A percentile compares a stretch with the other conserved stretches of the same genome.
Conservation (phyloP, 2,329 filamentous ascomycete species). For the Teratosphaeria gauchensis region DNA sequence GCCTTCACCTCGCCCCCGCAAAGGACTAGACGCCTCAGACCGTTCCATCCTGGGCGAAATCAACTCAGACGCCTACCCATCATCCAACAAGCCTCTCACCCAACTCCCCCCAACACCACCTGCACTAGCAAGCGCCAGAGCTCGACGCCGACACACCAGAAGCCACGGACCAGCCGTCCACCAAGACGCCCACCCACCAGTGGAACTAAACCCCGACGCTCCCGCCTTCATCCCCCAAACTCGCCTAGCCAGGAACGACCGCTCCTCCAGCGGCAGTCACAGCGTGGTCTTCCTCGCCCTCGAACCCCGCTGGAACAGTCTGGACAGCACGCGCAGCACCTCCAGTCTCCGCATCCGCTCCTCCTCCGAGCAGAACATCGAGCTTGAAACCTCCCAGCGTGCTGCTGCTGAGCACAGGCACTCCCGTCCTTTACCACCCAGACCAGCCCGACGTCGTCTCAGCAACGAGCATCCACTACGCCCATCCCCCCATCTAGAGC, state of each 20-base stretch:
- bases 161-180: conserved; percentile 1
- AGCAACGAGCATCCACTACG: conserved; percentile 9
- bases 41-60: not conserved
- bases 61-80: conserved; percentile 1
- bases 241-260: conserved; percentile 13
- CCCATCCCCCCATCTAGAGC: conserved; percentile 10
- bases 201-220: conserved; percentile 19
- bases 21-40: not conserved
- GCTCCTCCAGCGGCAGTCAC: conserved; percentile 2
- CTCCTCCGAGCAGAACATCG: conserved; percentile 15
- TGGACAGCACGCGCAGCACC: conserved; percentile 7
- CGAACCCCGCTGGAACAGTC: conserved; percentile 4
- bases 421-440: not conserved
- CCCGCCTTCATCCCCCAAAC: conserved; percentile 20
- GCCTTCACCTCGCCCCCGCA: not conserved
- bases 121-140: conserved; percentile 4
- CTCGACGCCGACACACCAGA: conserved; percentile 4
- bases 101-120: not conserved
- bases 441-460: conserved; percentile 5
- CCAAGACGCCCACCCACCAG: not conserved
- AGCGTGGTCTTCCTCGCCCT: not conserved
- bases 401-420: not conserved
- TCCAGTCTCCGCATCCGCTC: conserved; percentile 12
- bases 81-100: not conserved
- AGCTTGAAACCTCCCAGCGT: not conserved